Conservation (phyloP, 2,329 filamentous ascomycete species). For the Colletotrichum orchidophilum region DNA sequence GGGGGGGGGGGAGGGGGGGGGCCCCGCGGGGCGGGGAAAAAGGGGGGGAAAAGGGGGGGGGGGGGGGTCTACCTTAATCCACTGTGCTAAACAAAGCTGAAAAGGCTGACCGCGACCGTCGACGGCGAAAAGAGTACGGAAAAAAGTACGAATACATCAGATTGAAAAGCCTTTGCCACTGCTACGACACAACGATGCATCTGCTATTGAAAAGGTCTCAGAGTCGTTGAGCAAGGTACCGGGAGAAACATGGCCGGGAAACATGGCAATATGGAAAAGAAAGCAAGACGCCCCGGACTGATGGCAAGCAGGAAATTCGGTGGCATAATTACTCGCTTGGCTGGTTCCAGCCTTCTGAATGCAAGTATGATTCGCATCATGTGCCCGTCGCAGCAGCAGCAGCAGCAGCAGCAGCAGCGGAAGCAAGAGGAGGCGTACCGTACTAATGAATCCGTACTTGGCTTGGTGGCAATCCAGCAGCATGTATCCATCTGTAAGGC, state of each 20-base stretch:
- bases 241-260: neutral
- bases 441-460: conserved; percentile 32
- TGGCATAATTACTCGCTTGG: conserved; percentile 6
- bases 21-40: too few species aligned
- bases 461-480: conserved; percentile 3
- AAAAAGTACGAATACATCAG: neutral
- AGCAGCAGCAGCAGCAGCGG: too few species aligned
- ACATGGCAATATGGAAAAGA: neutral
- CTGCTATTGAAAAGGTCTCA: neutral
- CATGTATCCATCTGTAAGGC: conserved; percentile 13
- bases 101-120: too few species aligned
- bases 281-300: too few species aligned
- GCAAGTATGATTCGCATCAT: conserved; percentile 56
- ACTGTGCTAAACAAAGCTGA: too few species aligned
- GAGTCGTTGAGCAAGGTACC: neutral
- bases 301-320: neutral
- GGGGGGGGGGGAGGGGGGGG: too few species aligned
- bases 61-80: too few species aligned
- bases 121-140: neutral
- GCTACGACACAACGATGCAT: neutral
- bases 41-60: too few species aligned
- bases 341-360: conserved; percentile 36
- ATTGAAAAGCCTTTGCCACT: neutral
- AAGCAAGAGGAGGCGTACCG: too few species aligned
- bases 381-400: conserved; percentile 34